Conservation (phyloP, 106 monocot species). For the Dioscorea dumetorum region DNA sequence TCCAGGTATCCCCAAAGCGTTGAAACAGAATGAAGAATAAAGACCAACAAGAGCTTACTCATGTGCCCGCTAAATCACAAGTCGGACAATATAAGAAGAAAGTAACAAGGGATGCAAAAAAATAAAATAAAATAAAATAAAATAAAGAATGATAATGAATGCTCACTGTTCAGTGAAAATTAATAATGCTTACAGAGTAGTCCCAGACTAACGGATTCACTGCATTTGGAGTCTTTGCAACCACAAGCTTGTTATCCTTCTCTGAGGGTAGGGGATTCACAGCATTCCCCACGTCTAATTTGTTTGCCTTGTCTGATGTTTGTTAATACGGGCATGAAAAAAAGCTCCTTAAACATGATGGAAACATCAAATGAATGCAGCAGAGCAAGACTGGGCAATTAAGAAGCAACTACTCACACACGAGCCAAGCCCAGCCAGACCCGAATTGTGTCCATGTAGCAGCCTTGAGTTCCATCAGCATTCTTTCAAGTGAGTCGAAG, state of each 20-base stretch:
- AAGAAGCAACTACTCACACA: constrained; percentile 36
- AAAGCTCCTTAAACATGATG: no score
- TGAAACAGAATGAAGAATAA: no score
- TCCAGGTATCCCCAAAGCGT: no score
- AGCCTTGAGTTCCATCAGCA: constrained; percentile 48
- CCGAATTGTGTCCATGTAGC: constrained; percentile 78
- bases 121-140: no score
- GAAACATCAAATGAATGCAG: background rate
- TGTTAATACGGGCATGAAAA: no score
- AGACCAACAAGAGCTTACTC: no score
- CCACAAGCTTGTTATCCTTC: constrained; percentile 65
- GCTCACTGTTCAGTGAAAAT: background rate
- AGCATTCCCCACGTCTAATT: constrained; percentile 68
- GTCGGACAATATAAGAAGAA: no score
- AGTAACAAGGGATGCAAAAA: no score
- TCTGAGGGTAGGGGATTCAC: constrained; percentile 66
- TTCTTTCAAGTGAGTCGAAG: constrained; percentile 70
- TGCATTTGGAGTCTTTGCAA: constrained; percentile 84
- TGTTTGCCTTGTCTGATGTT: constrained; percentile 67
- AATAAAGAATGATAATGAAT: no score
- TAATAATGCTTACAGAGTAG: constrained; percentile 68
- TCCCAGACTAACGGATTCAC: constrained; percentile 87
- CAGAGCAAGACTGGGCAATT: no score
- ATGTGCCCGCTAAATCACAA: no score
- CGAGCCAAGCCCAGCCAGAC: constrained; percentile 97